Evolutionary conservation across 1,139 yeast genomes (phyloP).

Genomic region (Pneumocystis oryctolagi): DNA sequence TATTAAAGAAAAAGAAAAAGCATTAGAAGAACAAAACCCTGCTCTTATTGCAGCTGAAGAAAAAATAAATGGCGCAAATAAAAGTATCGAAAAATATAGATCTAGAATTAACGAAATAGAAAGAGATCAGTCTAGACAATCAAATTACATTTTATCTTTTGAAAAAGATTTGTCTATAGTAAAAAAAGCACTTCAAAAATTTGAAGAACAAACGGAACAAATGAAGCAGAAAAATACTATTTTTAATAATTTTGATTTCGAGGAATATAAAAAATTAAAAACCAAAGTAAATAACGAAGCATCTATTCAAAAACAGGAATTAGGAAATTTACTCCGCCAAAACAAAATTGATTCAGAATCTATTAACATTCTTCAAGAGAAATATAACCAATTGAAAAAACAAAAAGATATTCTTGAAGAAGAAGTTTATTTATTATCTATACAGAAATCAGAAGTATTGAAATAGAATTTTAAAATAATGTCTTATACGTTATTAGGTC

Average conservation of each 20-base stretch:
- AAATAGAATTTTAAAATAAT: constrained; percentile 18
- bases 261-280: constrained; percentile 48
- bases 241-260: constrained; percentile 38
- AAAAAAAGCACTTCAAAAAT: constrained; percentile 31
- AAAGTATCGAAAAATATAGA: constrained; percentile 36
- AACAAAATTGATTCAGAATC: constrained; percentile 20
- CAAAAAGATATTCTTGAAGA: constrained; percentile 17
- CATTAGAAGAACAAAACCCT: constrained; percentile 34
- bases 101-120: constrained; percentile 40
- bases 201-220: constrained; percentile 30
- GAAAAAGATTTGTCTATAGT: constrained; percentile 37
- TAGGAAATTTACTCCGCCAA: constrained; percentile 19
- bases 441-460: neutral
- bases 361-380: constrained; percentile 20
- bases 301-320: constrained; percentile 20
- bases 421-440: constrained; percentile 18
- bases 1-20: constrained; percentile 28
- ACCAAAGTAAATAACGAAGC: constrained; percentile 31
- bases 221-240: constrained; percentile 20
- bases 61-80: constrained; percentile 34
- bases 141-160: constrained; percentile 28
- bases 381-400: constrained; percentile 17
- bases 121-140: constrained; percentile 42
- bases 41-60: constrained; percentile 45
- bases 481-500: constrained; percentile 16